These are phyloP conservation scores for Neopestalotiopsis sp. DNA, from an alignment of 2,329 filamentous ascomycete species.

Conservation along the genomic window DNA sequence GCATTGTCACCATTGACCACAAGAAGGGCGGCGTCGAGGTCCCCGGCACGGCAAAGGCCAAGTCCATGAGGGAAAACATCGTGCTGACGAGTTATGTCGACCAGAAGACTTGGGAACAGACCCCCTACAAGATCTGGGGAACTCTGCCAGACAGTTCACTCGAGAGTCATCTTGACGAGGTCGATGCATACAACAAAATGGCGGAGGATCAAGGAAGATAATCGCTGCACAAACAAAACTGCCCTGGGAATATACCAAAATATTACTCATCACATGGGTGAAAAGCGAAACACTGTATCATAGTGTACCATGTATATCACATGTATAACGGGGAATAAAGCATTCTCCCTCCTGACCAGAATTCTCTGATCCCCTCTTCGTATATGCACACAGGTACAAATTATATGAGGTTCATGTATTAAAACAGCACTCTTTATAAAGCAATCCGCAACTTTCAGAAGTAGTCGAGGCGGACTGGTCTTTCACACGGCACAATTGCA, in stretches of 20 bases:
- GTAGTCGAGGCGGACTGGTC: not conserved
- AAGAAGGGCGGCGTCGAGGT: slow-evolving; percentile 42
- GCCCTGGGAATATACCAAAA: not conserved
- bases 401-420: not conserved
- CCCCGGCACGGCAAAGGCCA: slow-evolving; percentile 52
- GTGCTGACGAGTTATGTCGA: slow-evolving; percentile 59
- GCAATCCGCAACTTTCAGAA: not conserved
- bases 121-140: slow-evolving; percentile 69
- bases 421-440: not conserved
- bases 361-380: not conserved
- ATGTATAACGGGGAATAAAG: not conserved
- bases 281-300: slow-evolving; percentile 3
- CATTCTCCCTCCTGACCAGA: not conserved
- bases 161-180: slow-evolving; percentile 40
- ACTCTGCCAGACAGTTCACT: slow-evolving; percentile 60
- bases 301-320: slow-evolving; percentile 8
- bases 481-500: not conserved
- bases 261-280: not conserved
- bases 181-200: slow-evolving; percentile 3
- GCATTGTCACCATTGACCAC: slow-evolving; percentile 47
- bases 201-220: not conserved
- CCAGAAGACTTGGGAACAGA: slow-evolving; percentile 50
- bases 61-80: slow-evolving; percentile 66
- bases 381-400: not conserved
- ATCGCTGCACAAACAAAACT: not conserved